Evolutionary conservation across 352 stramenopile species (phyloP).

Genomic region (Blastocystis sp.): DNA sequence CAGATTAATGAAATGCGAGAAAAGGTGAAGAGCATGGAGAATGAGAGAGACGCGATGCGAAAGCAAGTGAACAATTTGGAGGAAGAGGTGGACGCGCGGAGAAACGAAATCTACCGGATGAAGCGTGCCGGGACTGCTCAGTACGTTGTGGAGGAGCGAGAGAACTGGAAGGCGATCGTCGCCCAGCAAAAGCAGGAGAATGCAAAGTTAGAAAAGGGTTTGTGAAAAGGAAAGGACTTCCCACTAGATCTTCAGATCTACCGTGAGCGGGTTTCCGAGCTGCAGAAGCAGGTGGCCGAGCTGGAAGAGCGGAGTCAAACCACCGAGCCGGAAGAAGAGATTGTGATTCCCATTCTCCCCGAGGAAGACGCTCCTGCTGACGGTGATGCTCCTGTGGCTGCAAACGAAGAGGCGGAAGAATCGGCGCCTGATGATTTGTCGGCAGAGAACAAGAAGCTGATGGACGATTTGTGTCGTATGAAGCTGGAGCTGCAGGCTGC

Average conservation of each 20-base stretch:
- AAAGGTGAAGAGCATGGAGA: constrained; percentile 56
- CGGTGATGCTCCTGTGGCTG: neutral
- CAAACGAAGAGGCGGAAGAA: neutral
- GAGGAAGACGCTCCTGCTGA: neutral
- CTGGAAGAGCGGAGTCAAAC: neutral
- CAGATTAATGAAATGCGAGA: constrained; percentile 62
- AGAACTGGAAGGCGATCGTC: constrained; percentile 62
- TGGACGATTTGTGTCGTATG: constrained; percentile 13
- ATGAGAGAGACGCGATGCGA: constrained; percentile 40
- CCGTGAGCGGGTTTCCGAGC: neutral
- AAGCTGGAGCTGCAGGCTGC: neutral
- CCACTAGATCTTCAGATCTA: constrained; percentile 47
- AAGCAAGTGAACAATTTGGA: constrained; percentile 34
- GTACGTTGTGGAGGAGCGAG: constrained; percentile 53
- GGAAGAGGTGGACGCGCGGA: constrained; percentile 37
- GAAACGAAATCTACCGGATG: constrained; percentile 52
- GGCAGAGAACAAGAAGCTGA: neutral
- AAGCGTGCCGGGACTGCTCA: constrained; percentile 39
- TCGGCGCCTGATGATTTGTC: neutral
- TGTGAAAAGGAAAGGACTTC: neutral
- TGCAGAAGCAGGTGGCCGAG: constrained; percentile 38
- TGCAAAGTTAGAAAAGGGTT: constrained; percentile 57
- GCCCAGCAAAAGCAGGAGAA: constrained; percentile 46
- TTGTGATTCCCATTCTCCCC: neutral
- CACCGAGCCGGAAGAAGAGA: neutral